phyloP scores from a whole-genome alignment of 129 eudicot genomes.

The Arctium lappa region DNA sequence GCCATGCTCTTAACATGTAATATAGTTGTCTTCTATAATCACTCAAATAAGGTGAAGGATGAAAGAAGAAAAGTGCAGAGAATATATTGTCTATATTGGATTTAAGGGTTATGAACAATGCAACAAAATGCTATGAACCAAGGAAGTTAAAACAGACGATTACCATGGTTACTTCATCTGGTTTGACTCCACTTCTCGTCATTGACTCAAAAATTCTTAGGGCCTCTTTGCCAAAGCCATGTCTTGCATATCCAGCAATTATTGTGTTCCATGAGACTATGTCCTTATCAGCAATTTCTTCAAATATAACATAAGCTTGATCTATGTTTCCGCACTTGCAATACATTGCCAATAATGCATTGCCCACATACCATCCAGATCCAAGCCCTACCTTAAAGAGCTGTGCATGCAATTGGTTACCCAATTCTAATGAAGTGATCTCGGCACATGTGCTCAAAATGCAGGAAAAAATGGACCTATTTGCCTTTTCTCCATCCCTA shows the following conservation, averaged over 20 bases:
- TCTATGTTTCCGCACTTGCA: constrained; percentile 72
- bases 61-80: neutral
- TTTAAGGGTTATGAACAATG: neutral
- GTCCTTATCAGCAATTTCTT: constrained; percentile 51
- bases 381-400: constrained; percentile 51
- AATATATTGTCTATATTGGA: neutral
- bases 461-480: constrained; percentile 55
- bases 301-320: constrained; percentile 57
- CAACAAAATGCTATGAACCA: neutral
- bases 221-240: constrained; percentile 68
- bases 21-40: neutral
- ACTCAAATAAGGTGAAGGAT: neutral
- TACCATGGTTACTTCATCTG: constrained; percentile 81
- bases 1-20: neutral
- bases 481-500: constrained; percentile 45
- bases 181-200: constrained; percentile 37
- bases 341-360: constrained; percentile 68
- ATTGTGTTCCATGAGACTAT: constrained; percentile 71
- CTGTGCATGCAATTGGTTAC: constrained; percentile 58
- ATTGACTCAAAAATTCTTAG: constrained; percentile 48
- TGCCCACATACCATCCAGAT: constrained; percentile 59
- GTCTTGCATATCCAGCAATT: constrained; percentile 73
- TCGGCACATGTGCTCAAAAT: constrained; percentile 69
- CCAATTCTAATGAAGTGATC: constrained; percentile 63
- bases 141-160: neutral